These are phyloP conservation scores for Termitomyces sp. DNA, from an alignment of 768 basidiomycete genomes.

Conservation along the genomic window DNA sequence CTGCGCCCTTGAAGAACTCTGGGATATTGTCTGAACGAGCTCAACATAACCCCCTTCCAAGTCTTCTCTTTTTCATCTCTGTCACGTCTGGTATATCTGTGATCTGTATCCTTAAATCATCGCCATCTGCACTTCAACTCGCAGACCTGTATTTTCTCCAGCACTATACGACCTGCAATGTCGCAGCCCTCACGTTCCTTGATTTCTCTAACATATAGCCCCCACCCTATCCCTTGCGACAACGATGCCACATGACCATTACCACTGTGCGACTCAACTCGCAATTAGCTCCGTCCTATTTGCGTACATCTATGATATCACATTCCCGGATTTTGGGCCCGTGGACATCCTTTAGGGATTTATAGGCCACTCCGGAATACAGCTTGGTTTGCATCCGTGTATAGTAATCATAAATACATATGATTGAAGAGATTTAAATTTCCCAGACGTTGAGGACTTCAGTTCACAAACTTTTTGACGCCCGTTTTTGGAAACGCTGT, in stretches of 20 bases:
- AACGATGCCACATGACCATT: neutral
- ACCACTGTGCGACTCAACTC: conserved; percentile 29
- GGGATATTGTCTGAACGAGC: conserved; percentile 73
- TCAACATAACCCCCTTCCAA: conserved; percentile 1
- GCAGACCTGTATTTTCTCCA: conserved; percentile 24
- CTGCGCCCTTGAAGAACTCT: conserved; percentile 89
- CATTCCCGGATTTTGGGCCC: neutral
- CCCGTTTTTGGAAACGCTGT: too few relatives aligned
- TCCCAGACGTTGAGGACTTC: neutral
- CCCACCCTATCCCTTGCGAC: neutral
- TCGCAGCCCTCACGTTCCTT: neutral
- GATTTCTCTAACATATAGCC: neutral
- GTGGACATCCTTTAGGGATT: neutral
- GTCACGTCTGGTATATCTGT: conserved; percentile 2
- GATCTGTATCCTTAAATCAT: conserved; percentile 22
- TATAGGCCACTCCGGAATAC: neutral
- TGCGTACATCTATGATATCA: neutral
- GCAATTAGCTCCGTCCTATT: conserved; percentile 16
- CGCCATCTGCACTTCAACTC: conserved; percentile 42
- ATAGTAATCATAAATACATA: neutral
- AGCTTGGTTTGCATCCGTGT: neutral
- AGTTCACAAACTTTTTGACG: too few relatives aligned
- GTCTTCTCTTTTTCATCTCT: neutral
- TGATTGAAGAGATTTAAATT: neutral
- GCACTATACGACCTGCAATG: conserved; percentile 6